phyloP scores from a whole-genome alignment of 768 basidiomycete species.

The Tremella mesenterica region DNA sequence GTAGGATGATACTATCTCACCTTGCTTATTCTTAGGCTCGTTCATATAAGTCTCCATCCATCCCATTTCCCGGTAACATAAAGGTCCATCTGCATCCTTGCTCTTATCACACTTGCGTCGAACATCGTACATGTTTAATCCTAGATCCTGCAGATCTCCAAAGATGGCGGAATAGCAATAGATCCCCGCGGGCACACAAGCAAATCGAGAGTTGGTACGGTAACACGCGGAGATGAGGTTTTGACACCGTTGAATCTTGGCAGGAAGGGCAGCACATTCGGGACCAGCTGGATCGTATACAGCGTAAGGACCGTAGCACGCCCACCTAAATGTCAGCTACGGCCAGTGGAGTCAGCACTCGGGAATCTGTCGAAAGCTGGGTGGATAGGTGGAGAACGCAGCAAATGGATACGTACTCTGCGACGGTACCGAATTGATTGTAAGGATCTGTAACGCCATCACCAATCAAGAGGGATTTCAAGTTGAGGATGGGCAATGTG shows the following conservation, averaged over 20 bases:
- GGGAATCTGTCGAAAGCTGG: too few relatives aligned
- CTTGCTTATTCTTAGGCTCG: conserved; percentile 62
- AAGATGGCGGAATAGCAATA: conserved; percentile 55
- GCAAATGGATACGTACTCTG: conserved; percentile 58
- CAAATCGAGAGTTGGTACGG: conserved; percentile 38
- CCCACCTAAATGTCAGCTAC: conserved; percentile 16
- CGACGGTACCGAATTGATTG: conserved; percentile 67
- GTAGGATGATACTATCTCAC: conserved; percentile 9
- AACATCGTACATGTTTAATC: conserved; percentile 76
- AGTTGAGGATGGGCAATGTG: conserved; percentile 62
- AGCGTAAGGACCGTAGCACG: conserved; percentile 48
- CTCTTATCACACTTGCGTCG: conserved; percentile 56
- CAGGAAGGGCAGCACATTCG: conserved; percentile 56
- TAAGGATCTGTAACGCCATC: conserved; percentile 63
- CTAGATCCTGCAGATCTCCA: conserved; percentile 44
- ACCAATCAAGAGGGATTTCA: conserved; percentile 70
- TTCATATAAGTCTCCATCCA: conserved; percentile 92
- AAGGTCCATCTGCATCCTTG: conserved; percentile 53
- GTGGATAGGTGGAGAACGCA: too few relatives aligned
- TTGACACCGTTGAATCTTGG: conserved; percentile 67
- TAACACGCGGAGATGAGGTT: conserved; percentile 60
- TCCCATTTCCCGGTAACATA: conserved; percentile 54
- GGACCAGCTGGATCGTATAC: conserved; percentile 62
- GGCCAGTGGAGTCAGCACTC: background rate
- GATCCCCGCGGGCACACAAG: conserved; percentile 59